A percentile compares a stretch with the other conserved stretches of the same genome.
These are phyloP conservation scores for Bromus sterilis DNA, from an alignment of 176 grass and related monocot species.

Conservation along the genomic window DNA sequence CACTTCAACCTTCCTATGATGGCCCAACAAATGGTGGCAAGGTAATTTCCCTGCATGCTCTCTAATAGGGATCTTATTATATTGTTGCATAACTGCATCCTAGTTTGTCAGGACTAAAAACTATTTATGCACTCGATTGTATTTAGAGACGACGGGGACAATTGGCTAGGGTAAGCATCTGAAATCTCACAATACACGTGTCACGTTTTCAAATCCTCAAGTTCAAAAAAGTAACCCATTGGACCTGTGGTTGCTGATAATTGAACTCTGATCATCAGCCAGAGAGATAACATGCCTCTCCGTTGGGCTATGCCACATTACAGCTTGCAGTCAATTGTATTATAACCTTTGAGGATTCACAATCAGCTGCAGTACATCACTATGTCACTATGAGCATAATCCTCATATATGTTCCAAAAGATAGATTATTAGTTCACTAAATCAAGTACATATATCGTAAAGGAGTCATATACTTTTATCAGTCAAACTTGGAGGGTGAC, in stretches of 20 bases:
- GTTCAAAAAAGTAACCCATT: neutral
- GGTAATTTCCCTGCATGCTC: conserved; percentile 35
- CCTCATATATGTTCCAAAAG: neutral
- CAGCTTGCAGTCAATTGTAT: neutral
- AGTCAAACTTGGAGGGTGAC: neutral
- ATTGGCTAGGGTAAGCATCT: neutral
- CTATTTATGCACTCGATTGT: neutral
- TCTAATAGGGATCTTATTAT: neutral
- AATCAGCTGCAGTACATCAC: neutral
- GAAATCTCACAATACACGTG: neutral
- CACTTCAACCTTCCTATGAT: conserved; percentile 82
- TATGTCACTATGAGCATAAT: conserved; percentile 4
- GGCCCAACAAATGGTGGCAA: conserved; percentile 70
- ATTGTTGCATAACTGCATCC: neutral
- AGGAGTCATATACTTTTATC: neutral
- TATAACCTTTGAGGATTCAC: neutral
- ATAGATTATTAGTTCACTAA: neutral
- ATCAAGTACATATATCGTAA: neutral
- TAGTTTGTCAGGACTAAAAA: neutral
- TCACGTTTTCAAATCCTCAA: neutral
- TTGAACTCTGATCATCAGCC: neutral
- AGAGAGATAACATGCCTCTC: neutral
- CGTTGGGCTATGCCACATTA: neutral
- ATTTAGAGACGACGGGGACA: neutral
- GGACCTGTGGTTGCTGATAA: neutral